Percentiles rank a stretch among this genome's conserved stretches.
These are phyloP conservation scores for Tanacetum coccineum DNA, from an alignment of 129 eudicot genomes.

Conservation along the genomic window DNA sequence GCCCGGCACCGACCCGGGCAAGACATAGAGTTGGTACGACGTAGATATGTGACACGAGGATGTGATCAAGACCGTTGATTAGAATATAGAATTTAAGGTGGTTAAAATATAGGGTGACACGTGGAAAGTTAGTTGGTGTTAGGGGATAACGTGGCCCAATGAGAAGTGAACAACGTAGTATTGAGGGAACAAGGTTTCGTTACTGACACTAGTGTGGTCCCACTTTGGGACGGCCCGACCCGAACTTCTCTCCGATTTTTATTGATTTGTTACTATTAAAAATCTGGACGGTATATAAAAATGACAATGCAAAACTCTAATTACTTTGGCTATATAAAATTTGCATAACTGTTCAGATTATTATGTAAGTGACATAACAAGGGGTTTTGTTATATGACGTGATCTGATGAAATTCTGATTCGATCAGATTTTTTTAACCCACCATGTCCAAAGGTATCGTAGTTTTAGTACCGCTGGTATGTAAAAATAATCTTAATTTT, in stretches of 20 bases:
- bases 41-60: conserved; percentile 39
- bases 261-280: conserved; percentile 8
- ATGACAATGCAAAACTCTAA: no score
- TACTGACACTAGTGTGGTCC: conserved; percentile 80
- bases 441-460: no score
- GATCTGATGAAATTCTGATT: no score
- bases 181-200: conserved; percentile 32
- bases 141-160: conserved; percentile 66
- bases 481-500: no score
- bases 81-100: not conserved
- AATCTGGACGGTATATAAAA: conserved; percentile 12
- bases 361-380: no score
- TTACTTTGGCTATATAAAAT: no score
- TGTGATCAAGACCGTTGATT: conserved; percentile 44
- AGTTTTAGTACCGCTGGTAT: no score
- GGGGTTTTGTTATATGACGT: no score
- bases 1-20: conserved; percentile 80
- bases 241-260: conserved; percentile 23
- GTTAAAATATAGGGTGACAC: conserved; percentile 25
- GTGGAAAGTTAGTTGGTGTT: conserved; percentile 36
- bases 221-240: conserved; percentile 29
- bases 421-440: no score
- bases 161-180: conserved; percentile 24
- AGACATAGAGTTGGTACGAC: conserved; percentile 45
- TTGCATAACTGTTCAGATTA: no score